Evolutionary conservation across 371 early-diverging fungal genomes (phyloP).

Genomic region (Umbelopsis sp.): DNA sequence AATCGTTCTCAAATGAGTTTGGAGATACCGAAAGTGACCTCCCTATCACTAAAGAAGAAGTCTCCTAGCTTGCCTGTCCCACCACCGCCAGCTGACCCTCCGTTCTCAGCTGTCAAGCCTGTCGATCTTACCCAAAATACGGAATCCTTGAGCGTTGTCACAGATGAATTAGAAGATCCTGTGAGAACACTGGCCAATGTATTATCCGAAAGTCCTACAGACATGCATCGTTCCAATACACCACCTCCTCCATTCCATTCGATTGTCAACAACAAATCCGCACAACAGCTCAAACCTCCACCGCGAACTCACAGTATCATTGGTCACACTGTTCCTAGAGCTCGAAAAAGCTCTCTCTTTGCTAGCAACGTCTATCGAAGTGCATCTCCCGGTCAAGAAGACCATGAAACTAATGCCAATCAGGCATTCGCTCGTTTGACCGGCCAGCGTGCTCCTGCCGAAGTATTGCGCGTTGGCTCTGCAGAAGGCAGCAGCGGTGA

Average conservation of each 20-base stretch:
- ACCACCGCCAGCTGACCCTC: background rate
- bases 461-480: background rate
- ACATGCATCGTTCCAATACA: background rate
- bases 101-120: background rate
- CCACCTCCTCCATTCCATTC: conserved; percentile 1
- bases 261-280: background rate
- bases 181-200: background rate
- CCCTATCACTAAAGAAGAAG: background rate
- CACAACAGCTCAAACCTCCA: conserved; percentile 1
- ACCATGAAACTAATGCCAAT: conserved; percentile 2
- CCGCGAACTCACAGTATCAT: conserved; percentile 13
- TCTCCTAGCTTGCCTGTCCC: background rate
- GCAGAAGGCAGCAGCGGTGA: background rate
- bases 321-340: background rate
- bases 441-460: background rate
- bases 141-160: background rate
- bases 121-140: background rate
- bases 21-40: background rate
- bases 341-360: conserved; percentile 9
- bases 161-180: background rate
- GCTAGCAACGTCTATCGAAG: background rate
- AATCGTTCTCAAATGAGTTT: background rate
- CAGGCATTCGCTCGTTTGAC: background rate
- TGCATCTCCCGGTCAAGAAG: background rate
- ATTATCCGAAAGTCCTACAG: background rate